These are phyloP conservation scores for Podospora australis DNA, from an alignment of 495 filamentous ascomycete genomes.

Conservation along the genomic window DNA sequence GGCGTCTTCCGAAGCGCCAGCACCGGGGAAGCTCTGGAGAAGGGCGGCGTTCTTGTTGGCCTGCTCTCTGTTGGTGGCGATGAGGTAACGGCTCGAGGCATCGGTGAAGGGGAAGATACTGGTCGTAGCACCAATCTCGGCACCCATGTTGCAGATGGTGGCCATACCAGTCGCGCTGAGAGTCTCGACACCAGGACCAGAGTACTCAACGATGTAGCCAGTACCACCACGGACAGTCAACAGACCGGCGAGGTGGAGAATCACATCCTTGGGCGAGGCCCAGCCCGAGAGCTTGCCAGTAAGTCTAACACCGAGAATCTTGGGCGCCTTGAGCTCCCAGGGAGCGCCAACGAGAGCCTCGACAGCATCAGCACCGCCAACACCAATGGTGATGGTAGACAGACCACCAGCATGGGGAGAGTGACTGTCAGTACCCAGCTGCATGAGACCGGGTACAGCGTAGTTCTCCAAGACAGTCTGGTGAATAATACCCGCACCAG, in stretches of 20 bases:
- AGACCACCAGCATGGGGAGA: constrained; percentile 94
- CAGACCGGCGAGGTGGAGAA: constrained; percentile 79
- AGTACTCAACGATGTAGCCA: constrained; percentile 90
- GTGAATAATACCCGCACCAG: constrained; percentile 98
- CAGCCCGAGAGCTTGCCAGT: constrained; percentile 81
- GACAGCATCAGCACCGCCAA: constrained; percentile 94
- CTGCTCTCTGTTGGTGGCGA: constrained; percentile 70
- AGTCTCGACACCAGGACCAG: constrained; percentile 77
- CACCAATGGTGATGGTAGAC: constrained; percentile 91
- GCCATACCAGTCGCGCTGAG: constrained; percentile 91
- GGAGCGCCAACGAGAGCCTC: constrained; percentile 94
- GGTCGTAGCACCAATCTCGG: constrained; percentile 93
- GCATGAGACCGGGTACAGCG: constrained; percentile 94
- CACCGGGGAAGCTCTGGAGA: constrained; percentile 41
- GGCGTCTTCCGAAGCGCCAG: constrained; percentile 28
- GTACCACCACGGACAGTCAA: constrained; percentile 93
- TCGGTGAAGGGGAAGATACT: constrained; percentile 67
- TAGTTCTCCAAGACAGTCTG: constrained; percentile 98
- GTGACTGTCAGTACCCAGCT: constrained; percentile 98
- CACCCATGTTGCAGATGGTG: constrained; percentile 81
- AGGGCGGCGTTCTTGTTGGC: constrained; percentile 58
- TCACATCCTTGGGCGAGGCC: constrained; percentile 93
- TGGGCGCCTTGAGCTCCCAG: constrained; percentile 95
- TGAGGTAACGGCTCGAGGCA: constrained; percentile 61
- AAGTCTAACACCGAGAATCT: constrained; percentile 78